Base-by-base conservation (phyloP, 1,284 basidiomycete species). In the Fomitopsis palustris region DNA sequence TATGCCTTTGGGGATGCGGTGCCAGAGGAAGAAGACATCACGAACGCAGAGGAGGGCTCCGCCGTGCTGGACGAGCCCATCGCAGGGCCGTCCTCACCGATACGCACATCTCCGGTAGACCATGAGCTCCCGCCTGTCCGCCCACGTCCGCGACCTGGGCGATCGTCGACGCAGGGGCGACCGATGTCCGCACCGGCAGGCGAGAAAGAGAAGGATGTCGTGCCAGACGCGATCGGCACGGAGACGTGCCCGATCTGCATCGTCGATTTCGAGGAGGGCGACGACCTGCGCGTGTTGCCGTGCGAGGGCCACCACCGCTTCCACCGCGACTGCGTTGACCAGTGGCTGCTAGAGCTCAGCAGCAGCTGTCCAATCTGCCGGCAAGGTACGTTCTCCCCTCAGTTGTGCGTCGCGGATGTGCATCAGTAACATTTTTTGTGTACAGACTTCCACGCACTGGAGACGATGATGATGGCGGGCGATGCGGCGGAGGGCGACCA, bases 201-300 rank as follows among this genome's bases (percentile, higher is more conserved):
- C 47, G 41, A 7, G 58, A 35, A 42, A 51, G 68, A 66, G 31
- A 73, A 75, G 56, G 77, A 81, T 38, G 73, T 83, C 16, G 78
- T 84, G 55, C 87, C 86, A 1, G 84, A 81, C 51, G 79, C 82
- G 14, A 90, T 92, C 42, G 90, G 88, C 14, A 83, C 84, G 41
- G 90, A 93, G 71, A 93, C 90, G 25, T 97, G 95, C 74, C 94
- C 95, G 6, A 97, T 97, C 63, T 97, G 95, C 70, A 89, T 96
- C 61, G 80, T 93, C 41, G 94, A 96, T 67, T 97, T 97, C 69
- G 91, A 95, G 72, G 89, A 92, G 62, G 95, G 93, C 5, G 95
- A 97, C 69, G 92, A 96, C 71, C 74, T 96, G 17, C 85, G 95
- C 33, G 82, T 96, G 37, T 75, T 97, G 57, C 95, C 95, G 0